Percentiles rank a stretch among this genome's conserved stretches.
Evolutionary conservation across 2,329 filamentous ascomycete species (phyloP).

Genomic region (Huntiella decipiens): DNA sequence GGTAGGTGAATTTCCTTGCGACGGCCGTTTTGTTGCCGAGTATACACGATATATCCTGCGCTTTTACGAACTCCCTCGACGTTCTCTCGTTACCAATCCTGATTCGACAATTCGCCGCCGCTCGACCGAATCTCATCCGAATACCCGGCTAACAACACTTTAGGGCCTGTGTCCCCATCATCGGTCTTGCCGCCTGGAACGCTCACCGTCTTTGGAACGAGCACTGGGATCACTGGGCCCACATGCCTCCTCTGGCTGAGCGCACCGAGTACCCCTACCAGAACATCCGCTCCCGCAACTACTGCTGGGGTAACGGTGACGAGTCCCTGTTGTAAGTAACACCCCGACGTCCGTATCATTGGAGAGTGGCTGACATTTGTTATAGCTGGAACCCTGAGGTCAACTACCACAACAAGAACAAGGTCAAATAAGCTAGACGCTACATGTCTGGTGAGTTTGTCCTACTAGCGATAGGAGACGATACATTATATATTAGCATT

Average conservation of each 20-base stretch:
- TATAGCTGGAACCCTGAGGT: slow-evolving; percentile 78
- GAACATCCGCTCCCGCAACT: slow-evolving; percentile 97
- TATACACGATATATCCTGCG: not conserved
- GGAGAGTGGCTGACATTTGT: not conserved
- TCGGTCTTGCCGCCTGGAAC: slow-evolving; percentile 57
- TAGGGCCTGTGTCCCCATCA: slow-evolving; percentile 56
- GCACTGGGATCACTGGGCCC: slow-evolving; percentile 91
- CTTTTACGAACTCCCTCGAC: not conserved
- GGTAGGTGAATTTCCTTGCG: slow-evolving; percentile 34
- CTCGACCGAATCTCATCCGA: not conserved
- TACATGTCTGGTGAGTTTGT: not conserved
- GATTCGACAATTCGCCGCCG: not conserved
- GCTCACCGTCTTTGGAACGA: slow-evolving; percentile 83
- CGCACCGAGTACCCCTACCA: slow-evolving; percentile 87
- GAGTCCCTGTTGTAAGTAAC: slow-evolving; percentile 56
- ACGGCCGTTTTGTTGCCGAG: not conserved
- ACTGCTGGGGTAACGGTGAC: slow-evolving; percentile 83
- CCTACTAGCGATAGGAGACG: not conserved
- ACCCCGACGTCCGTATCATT: not conserved
- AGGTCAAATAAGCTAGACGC: slow-evolving; percentile 21
- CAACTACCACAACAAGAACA: slow-evolving; percentile 96
- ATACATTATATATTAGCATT: not conserved
- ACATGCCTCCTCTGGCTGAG: slow-evolving; percentile 77
- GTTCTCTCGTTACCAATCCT: not conserved
- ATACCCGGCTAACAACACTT: slow-evolving; percentile 9